Conservation (phyloP, 1,284 basidiomycete genomes). For the Tylopilus sp. region DNA sequence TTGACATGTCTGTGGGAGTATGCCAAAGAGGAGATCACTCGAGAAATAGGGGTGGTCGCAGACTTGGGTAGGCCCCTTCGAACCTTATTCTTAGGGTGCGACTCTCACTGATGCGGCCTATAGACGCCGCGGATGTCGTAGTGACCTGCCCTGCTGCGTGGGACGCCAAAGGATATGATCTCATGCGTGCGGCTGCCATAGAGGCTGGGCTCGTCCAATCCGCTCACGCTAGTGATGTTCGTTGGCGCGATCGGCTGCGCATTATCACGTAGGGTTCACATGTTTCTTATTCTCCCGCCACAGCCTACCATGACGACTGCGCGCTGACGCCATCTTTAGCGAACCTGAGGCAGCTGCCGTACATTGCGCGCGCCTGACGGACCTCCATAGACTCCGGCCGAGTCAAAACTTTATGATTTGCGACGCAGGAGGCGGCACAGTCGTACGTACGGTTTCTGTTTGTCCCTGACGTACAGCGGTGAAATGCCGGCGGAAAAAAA, state of each 20-base stretch:
- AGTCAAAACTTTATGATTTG: conserved; percentile 77
- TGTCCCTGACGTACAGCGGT: conserved; percentile 1
- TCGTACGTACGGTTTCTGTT: conserved; percentile 39
- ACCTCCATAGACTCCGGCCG: conserved; percentile 67
- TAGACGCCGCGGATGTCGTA: conserved; percentile 74
- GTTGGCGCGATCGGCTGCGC: conserved; percentile 70
- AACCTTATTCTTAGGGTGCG: not conserved
- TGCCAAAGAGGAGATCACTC: conserved; percentile 76
- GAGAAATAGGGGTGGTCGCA: conserved; percentile 74
- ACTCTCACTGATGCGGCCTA: not conserved
- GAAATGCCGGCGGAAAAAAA: conserved; percentile 24
- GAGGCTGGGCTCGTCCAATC: conserved; percentile 70
- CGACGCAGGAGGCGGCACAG: conserved; percentile 79
- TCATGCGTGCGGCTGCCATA: conserved; percentile 79
- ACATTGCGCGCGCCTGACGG: conserved; percentile 72
- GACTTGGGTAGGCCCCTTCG: conserved; percentile 58
- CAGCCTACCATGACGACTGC: not conserved
- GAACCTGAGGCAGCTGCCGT: conserved; percentile 84
- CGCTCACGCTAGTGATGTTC: conserved; percentile 60
- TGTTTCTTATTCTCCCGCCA: not conserved
- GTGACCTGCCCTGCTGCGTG: conserved; percentile 81
- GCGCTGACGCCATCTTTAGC: conserved; percentile 30
- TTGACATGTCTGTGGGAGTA: conserved; percentile 77
- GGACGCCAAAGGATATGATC: conserved; percentile 73
- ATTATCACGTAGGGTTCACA: conserved; percentile 60